These are phyloP conservation scores for Termitomyces titanicus DNA, from an alignment of 768 basidiomycete species.

Conservation along the genomic window DNA sequence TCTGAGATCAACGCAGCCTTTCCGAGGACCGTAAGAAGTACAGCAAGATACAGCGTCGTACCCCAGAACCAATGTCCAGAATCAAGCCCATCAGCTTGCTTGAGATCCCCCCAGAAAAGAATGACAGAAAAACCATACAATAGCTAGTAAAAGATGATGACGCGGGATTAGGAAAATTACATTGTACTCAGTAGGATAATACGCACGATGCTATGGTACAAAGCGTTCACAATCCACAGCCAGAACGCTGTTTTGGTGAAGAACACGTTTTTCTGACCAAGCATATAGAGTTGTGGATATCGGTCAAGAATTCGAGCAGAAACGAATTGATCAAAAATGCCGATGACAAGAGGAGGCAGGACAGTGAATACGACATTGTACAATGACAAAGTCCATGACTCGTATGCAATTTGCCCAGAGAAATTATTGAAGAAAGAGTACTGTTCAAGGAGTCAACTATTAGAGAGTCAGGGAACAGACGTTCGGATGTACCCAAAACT, in stretches of 20 bases:
- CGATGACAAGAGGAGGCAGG: constrained; percentile 94
- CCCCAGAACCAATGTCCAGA: constrained; percentile 99
- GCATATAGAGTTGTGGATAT: constrained; percentile 93
- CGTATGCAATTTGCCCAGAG: constrained; percentile 97
- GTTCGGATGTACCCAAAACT: constrained; percentile 77
- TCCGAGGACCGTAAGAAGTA: constrained; percentile 91
- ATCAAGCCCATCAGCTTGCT: constrained; percentile 75
- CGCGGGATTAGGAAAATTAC: constrained; percentile 4
- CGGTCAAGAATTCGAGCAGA: constrained; percentile 94
- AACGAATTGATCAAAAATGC: constrained; percentile 98
- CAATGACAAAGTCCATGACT: constrained; percentile 97
- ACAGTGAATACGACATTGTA: constrained; percentile 98
- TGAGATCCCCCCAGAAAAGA: constrained; percentile 91
- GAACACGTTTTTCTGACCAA: constrained; percentile 93
- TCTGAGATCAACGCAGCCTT: constrained; percentile 98
- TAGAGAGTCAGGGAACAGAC: not conserved
- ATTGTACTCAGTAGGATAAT: not conserved
- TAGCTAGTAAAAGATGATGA: constrained; percentile 43
- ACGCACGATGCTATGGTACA: constrained; percentile 85
- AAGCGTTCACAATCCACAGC: constrained; percentile 86
- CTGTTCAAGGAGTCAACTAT: constrained; percentile 36
- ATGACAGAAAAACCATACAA: constrained; percentile 85
- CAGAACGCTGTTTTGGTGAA: constrained; percentile 90
- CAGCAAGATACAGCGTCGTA: constrained; percentile 90
- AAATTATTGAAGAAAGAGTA: constrained; percentile 99